These are phyloP conservation scores for Sclerotiophoma versabilis DNA, from an alignment of 2,329 filamentous ascomycete species.

Conservation along the genomic window DNA sequence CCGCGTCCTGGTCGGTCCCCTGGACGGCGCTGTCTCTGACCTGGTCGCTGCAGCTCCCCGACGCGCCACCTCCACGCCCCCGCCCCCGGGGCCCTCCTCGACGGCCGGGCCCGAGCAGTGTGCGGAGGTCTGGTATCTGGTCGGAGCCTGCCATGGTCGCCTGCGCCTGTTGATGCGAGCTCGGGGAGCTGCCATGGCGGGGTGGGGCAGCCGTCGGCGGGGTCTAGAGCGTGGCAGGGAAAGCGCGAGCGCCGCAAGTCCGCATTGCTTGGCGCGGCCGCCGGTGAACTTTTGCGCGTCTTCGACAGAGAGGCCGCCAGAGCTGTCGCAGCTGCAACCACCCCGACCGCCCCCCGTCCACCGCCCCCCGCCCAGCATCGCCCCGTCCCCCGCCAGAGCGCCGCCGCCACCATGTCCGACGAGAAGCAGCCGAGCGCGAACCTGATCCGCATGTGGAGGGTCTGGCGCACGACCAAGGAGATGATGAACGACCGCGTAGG, in stretches of 20 bases:
- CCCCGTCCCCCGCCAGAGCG: constrained; percentile 1
- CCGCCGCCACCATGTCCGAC: constrained; percentile 37
- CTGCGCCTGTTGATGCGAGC: constrained; percentile 24
- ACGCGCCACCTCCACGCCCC: constrained; percentile 50
- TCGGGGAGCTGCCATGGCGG: constrained; percentile 32
- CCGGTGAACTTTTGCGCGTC: constrained; percentile 38
- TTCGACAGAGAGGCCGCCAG: constrained; percentile 29
- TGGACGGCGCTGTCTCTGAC: constrained; percentile 79
- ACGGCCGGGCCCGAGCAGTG: constrained; percentile 61
- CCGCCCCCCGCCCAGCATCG: constrained; percentile 19
- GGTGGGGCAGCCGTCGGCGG: constrained; percentile 38
- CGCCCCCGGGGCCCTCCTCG: constrained; percentile 57
- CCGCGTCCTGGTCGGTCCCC: constrained; percentile 89
- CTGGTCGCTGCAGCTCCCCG: constrained; percentile 34
- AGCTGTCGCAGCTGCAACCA: constrained; percentile 13
- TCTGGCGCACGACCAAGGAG: constrained; percentile 91
- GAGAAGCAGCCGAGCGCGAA: constrained; percentile 30
- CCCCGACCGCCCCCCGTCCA: constrained; percentile 10
- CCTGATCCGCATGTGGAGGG: constrained; percentile 80
- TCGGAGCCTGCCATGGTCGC: constrained; percentile 67
- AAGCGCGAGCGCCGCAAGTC: constrained; percentile 9
- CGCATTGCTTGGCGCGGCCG: not conserved
- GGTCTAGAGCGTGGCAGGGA: constrained; percentile 23
- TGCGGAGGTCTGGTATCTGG: constrained; percentile 79
- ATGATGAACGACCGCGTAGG: constrained; percentile 91